phyloP scores from a whole-genome alignment of 768 basidiomycete species.

The Suillus subaureus region DNA sequence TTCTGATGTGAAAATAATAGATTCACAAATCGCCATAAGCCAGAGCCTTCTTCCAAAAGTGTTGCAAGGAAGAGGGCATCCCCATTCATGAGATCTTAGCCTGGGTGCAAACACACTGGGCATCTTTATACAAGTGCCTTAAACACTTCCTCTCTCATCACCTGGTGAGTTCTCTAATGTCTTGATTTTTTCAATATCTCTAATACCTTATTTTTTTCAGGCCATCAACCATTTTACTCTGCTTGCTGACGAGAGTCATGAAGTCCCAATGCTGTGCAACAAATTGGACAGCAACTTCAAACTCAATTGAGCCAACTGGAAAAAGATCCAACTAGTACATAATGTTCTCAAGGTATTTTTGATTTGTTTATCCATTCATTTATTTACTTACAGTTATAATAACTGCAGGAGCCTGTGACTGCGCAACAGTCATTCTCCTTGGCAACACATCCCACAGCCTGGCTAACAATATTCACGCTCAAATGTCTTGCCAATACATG shows the following conservation, averaged over 20 bases:
- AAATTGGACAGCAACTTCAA: slow-evolving; percentile 23
- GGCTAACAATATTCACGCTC: not conserved
- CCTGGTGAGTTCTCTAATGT: not conserved
- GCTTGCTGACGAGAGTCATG: slow-evolving; percentile 21
- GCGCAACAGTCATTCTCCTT: not conserved
- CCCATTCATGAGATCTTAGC: not conserved
- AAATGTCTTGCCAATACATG: not conserved
- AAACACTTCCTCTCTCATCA: not conserved
- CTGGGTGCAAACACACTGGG: not conserved
- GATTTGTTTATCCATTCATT: not conserved
- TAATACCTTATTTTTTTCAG: not conserved
- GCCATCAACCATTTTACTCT: not conserved
- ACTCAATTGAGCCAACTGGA: slow-evolving; percentile 26
- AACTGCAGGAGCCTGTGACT: not conserved
- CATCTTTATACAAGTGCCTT: not conserved
- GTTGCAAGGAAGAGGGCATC: not conserved
- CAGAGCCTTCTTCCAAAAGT: not conserved
- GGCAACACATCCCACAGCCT: not conserved
- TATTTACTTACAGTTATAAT: not conserved
- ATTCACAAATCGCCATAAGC: not conserved
- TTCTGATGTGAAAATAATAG: not conserved
- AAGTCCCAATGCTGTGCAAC: slow-evolving; percentile 17
- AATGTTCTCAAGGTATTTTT: slow-evolving; percentile 11
- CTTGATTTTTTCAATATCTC: not conserved
- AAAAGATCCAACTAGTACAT: slow-evolving; percentile 23